Base-by-base conservation (phyloP, 2,329 filamentous ascomycete species). In the Sarocladiaceae sp. region DNA sequence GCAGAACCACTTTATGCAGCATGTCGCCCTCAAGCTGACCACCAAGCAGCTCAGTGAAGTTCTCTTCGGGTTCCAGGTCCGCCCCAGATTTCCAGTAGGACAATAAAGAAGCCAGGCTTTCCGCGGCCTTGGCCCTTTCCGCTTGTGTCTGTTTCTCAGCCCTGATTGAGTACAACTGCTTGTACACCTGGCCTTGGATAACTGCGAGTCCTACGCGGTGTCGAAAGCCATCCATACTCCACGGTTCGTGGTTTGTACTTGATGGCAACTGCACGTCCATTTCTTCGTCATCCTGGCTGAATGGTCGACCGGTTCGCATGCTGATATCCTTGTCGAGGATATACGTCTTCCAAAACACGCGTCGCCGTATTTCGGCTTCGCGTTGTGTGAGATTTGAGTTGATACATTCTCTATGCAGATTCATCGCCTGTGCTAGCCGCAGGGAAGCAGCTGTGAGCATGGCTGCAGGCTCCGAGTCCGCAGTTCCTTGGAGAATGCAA, bases 271-370 rank as follows among this genome's bases (percentile, higher is more conserved):
- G 7, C 9, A 51, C 54, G 43, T 58, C 53, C 49, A 57, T 57
- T 26, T 58, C 55, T n/a, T 57, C 55, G 18, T 56, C 53, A 24
- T 58, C 52, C 46, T 57, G 55, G 6, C 43, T 41, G 35, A 52
- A 55, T 3, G 55, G 53, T 19, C 46, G 49, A 6, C 51, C 41
- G 29, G 47, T 54, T n/a, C 50, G 52, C 3, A 56, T 41, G 45
- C 52, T 54, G n/a, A 58, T 48, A 20, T 58, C 53, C 35, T 52
- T 55, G 34, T 58, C 55, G 15, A 56, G 50, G 26, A 49, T 29
- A 33, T 53, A 56, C 11, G 47, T 47, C 12, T 50, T 52, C 55
- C 54, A 57, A 43, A 56, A 57, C 11, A 56, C 53, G 11, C 51
- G 48, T 19, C 45, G 48, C n/a, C 54, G 48, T 16, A 48, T 42